Base-by-base conservation (phyloP, 345 rosid genomes). In the Salix arbutifolia region DNA sequence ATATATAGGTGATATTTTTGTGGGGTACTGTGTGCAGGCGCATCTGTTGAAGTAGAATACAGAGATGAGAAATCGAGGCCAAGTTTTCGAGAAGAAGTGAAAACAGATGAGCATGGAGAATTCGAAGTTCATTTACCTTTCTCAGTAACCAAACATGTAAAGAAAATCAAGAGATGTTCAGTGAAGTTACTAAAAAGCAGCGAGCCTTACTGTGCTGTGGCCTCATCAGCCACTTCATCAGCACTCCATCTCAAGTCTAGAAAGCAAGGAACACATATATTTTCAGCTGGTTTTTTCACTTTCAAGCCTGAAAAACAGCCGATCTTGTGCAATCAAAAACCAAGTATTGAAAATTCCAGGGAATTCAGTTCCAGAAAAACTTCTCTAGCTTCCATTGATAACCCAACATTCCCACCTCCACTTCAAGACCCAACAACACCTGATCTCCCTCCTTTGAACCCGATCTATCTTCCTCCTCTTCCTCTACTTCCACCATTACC, bases 281-380 rank as follows among this genome's bases (percentile, higher is more conserved):
- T 91, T 90, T 96, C 96, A 4, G 96, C 99, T n/a, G 99, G 99
- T 0, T 84, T 88, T 82, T 93, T 93, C 86, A 82, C 92, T 65
- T 93, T 96, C 88, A 96, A 86, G 87, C 99, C 98, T 0, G 73
- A 80, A 26, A 88, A 80, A 12, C 96, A 81, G 73, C 94, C 98
- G 7, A 65, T 58, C 33, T 72, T 90, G 2, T 96, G 97, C 80
- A 88, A 82, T 78, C 88, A 87, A 73, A 88, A 91, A 81, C 91
- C 88, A 0, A 87, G 84, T 5, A 46, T 66, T n/a, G 65, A 74
- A 14, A 35, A 72, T 61, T 33, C 77, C 8, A 14, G 44, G 67
- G 67, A 69, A 42, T 23, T 82, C 65, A 73, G 67, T 30, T 12
- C 72, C 83, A 71, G 72, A 67, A 60, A 74, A 81, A 2, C 6